These are phyloP conservation scores for Microascus cirrosus DNA, from an alignment of 2,329 filamentous ascomycete genomes.

Conservation along the genomic window DNA sequence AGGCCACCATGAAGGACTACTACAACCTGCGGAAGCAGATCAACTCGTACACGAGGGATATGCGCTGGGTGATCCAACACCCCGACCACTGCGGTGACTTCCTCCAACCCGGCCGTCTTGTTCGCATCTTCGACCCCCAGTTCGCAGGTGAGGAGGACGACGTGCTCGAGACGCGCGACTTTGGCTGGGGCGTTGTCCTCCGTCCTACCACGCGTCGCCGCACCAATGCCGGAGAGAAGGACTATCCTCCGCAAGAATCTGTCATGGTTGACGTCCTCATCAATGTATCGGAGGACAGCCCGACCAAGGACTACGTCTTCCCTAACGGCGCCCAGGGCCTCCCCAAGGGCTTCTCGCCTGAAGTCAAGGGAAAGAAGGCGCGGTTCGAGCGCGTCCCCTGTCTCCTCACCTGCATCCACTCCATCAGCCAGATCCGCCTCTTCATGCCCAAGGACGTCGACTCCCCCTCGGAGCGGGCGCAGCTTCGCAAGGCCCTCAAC, in stretches of 20 bases:
- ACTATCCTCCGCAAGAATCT: constrained; percentile 62
- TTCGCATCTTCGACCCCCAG: constrained; percentile 68
- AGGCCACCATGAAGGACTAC: constrained; percentile 85
- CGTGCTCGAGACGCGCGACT: constrained; percentile 40
- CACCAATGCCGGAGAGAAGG: constrained; percentile 52
- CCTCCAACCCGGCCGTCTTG: constrained; percentile 75
- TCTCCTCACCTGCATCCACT: constrained; percentile 72
- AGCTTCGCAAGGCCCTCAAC: constrained; percentile 50
- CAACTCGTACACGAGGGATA: constrained; percentile 73
- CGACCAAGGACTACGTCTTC: constrained; percentile 24
- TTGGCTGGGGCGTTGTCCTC: constrained; percentile 88
- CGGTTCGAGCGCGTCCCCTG: constrained; percentile 80
- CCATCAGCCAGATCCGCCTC: constrained; percentile 72
- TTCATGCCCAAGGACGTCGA: constrained; percentile 66
- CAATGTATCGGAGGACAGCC: constrained; percentile 37
- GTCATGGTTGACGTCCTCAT: constrained; percentile 78
- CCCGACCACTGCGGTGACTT: constrained; percentile 79
- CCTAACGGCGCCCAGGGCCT: constrained; percentile 24
- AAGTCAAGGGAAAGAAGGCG: constrained; percentile 51
- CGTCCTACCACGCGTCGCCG: constrained; percentile 57
- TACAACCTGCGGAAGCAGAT: constrained; percentile 82
- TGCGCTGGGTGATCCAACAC: constrained; percentile 84
- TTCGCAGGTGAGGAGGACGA: constrained; percentile 26
- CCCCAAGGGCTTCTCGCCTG: constrained; percentile 53
- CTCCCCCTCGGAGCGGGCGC: constrained; percentile 4